A percentile compares a stretch with the other conserved stretches of the same genome.
phyloP scores from a whole-genome alignment of 129 eudicot species.

The Lactuca sativa region DNA sequence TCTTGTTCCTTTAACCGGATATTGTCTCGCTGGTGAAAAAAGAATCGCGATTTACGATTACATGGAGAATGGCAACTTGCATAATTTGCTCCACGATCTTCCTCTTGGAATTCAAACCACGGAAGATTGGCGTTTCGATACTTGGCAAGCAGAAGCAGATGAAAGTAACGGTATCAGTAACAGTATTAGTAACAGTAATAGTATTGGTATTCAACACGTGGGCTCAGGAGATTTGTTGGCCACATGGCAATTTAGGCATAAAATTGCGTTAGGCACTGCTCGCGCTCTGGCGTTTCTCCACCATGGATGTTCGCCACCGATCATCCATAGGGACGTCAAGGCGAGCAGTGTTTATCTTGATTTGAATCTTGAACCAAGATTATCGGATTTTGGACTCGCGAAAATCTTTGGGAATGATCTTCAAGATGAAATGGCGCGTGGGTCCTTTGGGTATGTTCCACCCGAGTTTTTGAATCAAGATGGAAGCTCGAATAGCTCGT shows the following conservation, averaged over 20 bases:
- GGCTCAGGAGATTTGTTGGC: constrained; percentile 59
- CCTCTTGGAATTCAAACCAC: constrained; percentile 70
- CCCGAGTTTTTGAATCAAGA: constrained; percentile 69
- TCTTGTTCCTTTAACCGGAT: constrained; percentile 82
- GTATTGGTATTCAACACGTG: constrained; percentile 50
- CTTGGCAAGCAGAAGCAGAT: constrained; percentile 61
- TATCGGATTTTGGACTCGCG: constrained; percentile 78
- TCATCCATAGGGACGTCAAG: constrained; percentile 73
- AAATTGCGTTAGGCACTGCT: constrained; percentile 79
- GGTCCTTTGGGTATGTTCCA: constrained; percentile 71
- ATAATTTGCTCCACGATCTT: constrained; percentile 73
- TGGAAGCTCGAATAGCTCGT: constrained; percentile 46
- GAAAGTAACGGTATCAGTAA: background rate
- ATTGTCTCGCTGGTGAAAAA: constrained; percentile 84
- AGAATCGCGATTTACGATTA: constrained; percentile 81
- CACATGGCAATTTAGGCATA: constrained; percentile 73
- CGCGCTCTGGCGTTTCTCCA: constrained; percentile 87
- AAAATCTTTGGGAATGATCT: constrained; percentile 68
- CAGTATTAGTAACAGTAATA: background rate
- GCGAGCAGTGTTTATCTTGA: constrained; percentile 85
- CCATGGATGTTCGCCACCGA: constrained; percentile 82
- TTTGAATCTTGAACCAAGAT: constrained; percentile 66
- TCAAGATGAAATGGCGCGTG: constrained; percentile 69
- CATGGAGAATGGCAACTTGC: constrained; percentile 86
- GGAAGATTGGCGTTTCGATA: constrained; percentile 83